Evolutionary conservation across 1,284 basidiomycete genomes (phyloP), one percentile per base, ranked within the genome.

Genomic region (Entoloma clypeatum): DNA sequence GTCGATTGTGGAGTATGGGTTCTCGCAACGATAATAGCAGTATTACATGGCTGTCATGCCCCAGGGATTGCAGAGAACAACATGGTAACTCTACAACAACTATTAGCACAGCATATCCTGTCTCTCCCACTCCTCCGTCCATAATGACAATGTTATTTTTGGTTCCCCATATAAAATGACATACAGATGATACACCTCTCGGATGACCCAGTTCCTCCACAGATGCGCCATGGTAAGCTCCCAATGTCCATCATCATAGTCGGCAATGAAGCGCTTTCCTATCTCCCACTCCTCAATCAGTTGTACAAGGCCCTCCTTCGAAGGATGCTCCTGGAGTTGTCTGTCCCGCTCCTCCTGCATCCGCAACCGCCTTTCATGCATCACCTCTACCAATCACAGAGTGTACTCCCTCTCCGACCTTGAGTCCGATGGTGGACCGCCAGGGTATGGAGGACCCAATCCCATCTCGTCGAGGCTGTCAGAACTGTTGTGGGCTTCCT

Each of bases 1-100:
- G 34, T 29, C 26, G 43, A 51, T 34, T 51, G 50, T n/a, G 45
- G 40, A 6, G 19, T 51, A 9, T 49, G 47, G 47, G 47, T 51
- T 9, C 23, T 49, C 6, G 38, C 45, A 4, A 41, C 28, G 21
- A 47, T 51, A 22, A 42, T 32, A 2, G 47, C 50, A 7, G 27
- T 44, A n/a, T 38, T 51, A 7, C 21, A 21, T 25, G 44, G 44
- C 3, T 49, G 22, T 18, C 26, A 34, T 31, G 33, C 41, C 7
- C 47, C 37, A 6, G 43, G 10, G 2, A 22, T 45, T 30, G 5
- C 17, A 10, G 39, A 45, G 11, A 10, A 18, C n/a, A 34, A 45
- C 13, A 45, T 48, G 10, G 23, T 16, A 3, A 21, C 6, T 10
- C 34, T 42, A 19, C 16, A 28, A n/a, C 13, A 14, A 28, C 36